Evolutionary conservation across 2,329 filamentous ascomycete species (phyloP).

Genomic region (Mariannaea elegans): DNA sequence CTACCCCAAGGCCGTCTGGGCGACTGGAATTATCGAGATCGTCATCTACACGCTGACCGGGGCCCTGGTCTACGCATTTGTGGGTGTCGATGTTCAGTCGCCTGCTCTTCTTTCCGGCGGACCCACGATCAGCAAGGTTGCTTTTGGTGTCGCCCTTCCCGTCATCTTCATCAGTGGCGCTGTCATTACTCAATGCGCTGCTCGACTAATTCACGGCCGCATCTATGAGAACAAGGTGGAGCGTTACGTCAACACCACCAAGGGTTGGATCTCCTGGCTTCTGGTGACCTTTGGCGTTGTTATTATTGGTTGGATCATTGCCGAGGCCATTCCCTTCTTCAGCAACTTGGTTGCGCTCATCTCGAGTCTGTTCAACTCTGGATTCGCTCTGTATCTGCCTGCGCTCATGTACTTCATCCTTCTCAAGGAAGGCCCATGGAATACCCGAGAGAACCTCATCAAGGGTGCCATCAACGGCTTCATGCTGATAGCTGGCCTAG

Average conservation of each 20-base stretch:
- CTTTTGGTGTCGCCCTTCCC: slow-evolving; percentile 19
- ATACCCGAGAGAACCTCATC: slow-evolving; percentile 15
- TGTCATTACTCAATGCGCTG: slow-evolving; percentile 21
- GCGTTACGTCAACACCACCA: slow-evolving; percentile 20
- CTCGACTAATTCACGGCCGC: slow-evolving; percentile 17
- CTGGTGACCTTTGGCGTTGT: slow-evolving; percentile 4
- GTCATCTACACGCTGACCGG: slow-evolving; percentile 22
- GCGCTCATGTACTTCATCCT: slow-evolving; percentile 22
- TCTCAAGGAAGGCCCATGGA: slow-evolving; percentile 19
- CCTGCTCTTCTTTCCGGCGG: slow-evolving; percentile 21
- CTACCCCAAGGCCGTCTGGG: slow-evolving; percentile 24
- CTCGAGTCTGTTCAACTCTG: slow-evolving; percentile 22
- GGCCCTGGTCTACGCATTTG: slow-evolving; percentile 20
- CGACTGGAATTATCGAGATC: slow-evolving; percentile 20
- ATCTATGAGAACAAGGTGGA: slow-evolving; percentile 22
- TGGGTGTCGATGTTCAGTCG: slow-evolving; percentile 17
- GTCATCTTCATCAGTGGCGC: slow-evolving; percentile 24
- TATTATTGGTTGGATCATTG: slow-evolving; percentile 20
- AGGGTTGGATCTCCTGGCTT: slow-evolving; percentile 21
- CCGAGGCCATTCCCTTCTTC: slow-evolving; percentile 23
- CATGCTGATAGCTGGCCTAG: slow-evolving; percentile 16
- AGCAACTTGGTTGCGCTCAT: slow-evolving; percentile 22
- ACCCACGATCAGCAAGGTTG: slow-evolving; percentile 18
- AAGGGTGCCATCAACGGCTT: slow-evolving; percentile 22
- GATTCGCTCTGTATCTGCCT: slow-evolving; percentile 21